These are phyloP conservation scores for Hura crepitans DNA, from an alignment of 441 rosid species.

Conservation along the genomic window DNA sequence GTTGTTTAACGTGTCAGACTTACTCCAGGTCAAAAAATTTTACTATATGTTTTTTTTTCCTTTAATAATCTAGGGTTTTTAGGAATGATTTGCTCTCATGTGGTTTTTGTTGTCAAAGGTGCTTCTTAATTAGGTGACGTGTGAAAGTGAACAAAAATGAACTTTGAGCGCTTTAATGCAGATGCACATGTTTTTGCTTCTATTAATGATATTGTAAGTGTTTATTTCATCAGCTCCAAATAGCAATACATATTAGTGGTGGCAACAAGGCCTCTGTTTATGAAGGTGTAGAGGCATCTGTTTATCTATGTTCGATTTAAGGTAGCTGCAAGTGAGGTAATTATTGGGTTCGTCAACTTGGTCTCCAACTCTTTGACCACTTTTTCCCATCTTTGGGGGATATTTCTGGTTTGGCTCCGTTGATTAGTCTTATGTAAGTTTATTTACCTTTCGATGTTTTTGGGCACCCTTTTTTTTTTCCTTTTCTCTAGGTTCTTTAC, in stretches of 20 bases:
- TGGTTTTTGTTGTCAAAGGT: constrained; percentile 74
- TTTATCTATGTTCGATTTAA: constrained; percentile 89
- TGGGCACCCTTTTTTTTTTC: not conserved
- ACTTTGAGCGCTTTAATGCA: not conserved
- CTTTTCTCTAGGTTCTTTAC: not conserved
- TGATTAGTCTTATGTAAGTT: constrained; percentile 88
- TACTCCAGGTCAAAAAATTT: not conserved
- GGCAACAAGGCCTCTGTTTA: constrained; percentile 69
- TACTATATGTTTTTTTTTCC: constrained; percentile 23
- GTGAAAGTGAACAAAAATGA: constrained; percentile 21
- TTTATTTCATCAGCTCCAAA: constrained; percentile 60
- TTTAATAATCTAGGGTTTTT: constrained; percentile 86
- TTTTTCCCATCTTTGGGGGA: constrained; percentile 90
- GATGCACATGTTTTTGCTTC: constrained; percentile 9
- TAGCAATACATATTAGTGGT: constrained; percentile 66
- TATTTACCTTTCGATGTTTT: constrained; percentile 7
- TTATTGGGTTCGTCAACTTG: constrained; percentile 64
- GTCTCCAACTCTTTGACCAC: constrained; percentile 92
- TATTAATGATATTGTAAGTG: constrained; percentile 14
- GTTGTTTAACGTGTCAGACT: not conserved
- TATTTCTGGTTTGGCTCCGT: constrained; percentile 82
- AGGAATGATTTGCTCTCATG: constrained; percentile 88
- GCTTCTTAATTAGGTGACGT: constrained; percentile 85
- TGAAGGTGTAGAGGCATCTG: constrained; percentile 95
- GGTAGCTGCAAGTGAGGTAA: constrained; percentile 96